phyloP scores from a whole-genome alignment of 2,329 filamentous ascomycete genomes.

The Colletotrichum sp. region DNA sequence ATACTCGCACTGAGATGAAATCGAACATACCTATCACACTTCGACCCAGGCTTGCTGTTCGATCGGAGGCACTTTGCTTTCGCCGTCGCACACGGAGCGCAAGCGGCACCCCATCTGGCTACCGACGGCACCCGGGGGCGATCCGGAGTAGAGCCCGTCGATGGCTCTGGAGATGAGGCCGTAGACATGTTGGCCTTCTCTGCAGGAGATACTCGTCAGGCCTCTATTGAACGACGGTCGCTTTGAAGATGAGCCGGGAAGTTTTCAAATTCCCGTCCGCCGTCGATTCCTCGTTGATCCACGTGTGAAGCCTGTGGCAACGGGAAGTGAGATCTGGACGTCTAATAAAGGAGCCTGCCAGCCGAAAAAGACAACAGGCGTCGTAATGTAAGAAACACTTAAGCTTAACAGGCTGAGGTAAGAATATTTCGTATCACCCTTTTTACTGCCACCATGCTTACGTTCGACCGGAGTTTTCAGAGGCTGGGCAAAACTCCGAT shows the following conservation, averaged over 20 bases:
- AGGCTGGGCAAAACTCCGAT: background rate
- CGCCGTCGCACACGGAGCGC: constrained; percentile 51
- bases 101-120: constrained; percentile 53
- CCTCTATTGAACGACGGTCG: accelerated
- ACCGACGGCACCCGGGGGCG: background rate
- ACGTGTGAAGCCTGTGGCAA: background rate
- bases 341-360: background rate
- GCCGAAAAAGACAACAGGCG: accelerated
- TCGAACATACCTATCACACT: constrained; percentile 48
- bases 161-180: background rate
- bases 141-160: background rate
- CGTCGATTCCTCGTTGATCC: background rate
- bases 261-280: background rate
- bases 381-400: background rate
- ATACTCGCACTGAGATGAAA: background rate
- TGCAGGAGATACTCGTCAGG: accelerated
- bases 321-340: accelerated
- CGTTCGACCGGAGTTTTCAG: background rate
- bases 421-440: background rate
- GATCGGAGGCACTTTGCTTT: constrained; percentile 57
- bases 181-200: background rate
- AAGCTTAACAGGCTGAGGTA: background rate
- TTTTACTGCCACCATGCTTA: background rate
- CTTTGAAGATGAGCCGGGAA: background rate
- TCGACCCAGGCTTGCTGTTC: constrained; percentile 37